Base-by-base conservation (phyloP, 2,329 filamentous ascomycete genomes). In the Didymella pinodella region DNA sequence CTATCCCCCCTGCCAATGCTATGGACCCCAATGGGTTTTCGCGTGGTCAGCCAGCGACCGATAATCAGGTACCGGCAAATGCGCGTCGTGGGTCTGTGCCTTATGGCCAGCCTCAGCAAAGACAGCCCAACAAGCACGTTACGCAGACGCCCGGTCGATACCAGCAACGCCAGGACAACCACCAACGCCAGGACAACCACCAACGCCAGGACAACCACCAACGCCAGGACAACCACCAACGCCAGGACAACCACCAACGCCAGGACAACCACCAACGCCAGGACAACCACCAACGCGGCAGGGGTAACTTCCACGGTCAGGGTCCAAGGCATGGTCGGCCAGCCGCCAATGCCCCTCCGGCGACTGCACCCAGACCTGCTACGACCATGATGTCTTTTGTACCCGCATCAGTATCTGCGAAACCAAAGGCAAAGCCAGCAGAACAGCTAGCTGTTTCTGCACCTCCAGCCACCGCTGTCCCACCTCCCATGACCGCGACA, bases 351-450 rank as follows among this genome's bases (percentile, higher is more conserved):
- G 51, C 61, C 10, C 47, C 64, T 22, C 60, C 69, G 12, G 53
- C 61, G 28, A 54, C 65, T 32, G 57, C 61, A 3, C 64, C 66
- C 2, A 74, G 70, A 54, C 57, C 68, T 18, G 63, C 61, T 25
- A 69, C 66, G 14, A 66, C 67, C 6, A 68, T 69, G 63, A 74
- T 74, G 66, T 69, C 73, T 36, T 76, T 76, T 40, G 69, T 75
- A 31, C 74, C 74, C 54, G 70, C 73, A n/a, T 76, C 74, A 14
- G 74, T 76, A 34, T 67, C 70, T 18, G 73, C 74, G 3, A 76
- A 75, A 28, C 57, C 57, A 7, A 60, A 60, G 29, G 43, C 48
- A 4, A 76, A 75, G 28, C n/a, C 36, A 3, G 52, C 51, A 38
- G 47, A 47, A 57, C 67, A 72, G 50, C 66, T 67, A 47, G 62